Evolutionary conservation across 2,329 filamentous ascomycete species (phyloP), one percentile per base, ranked within the genome.

Genomic region (Davidsoniella eucalypti): DNA sequence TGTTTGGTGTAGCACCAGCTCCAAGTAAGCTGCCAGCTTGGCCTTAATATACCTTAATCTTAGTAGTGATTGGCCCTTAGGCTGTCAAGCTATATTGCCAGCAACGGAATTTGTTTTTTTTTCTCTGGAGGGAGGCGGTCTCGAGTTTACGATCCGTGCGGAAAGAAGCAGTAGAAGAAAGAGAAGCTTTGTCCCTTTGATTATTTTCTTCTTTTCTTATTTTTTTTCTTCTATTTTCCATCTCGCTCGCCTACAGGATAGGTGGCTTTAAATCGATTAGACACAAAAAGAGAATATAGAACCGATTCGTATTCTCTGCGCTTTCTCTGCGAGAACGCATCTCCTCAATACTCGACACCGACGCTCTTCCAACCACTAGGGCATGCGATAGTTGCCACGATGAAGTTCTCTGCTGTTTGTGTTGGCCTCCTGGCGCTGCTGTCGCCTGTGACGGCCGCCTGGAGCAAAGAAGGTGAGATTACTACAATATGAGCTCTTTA

Each of bases 391-490:
- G 12, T 12, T 33, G 29, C 65, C 60, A 78, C 67, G 58, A 93
- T 93, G 86, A 87, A 75, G 74, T 67, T 79, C 58, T 70, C 76
- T 52, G 67, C 80, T 57, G 67, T 84, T 58, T 73, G 82, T 49
- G 60, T 90, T 57, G 72, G 84, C 64, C 73, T 90, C 54, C 66
- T 85, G 64, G 76, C 78, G 67, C 67, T 82, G 58, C 66, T 87
- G 56, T 75, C 75, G 54, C 72, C 78, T 38, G 65, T 88, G 55
- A 76, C 76, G 53, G 75, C 79, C 46, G 85, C 85, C 44, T 94
- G 87, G 86, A 79, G 78, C 52, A 92, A 92, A 66, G 86, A 94
- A 74, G 85, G 85, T 84, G 66, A 58, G 70, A 63, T 16, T 18
- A 14, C 16, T 14, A 23, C 17, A 44, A 29, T 3, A 16, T 37